A percentile compares a stretch with the other conserved stretches of the same genome.
phyloP scores from a whole-genome alignment of 208 protist species.

The Leishmania aethiopica region DNA sequence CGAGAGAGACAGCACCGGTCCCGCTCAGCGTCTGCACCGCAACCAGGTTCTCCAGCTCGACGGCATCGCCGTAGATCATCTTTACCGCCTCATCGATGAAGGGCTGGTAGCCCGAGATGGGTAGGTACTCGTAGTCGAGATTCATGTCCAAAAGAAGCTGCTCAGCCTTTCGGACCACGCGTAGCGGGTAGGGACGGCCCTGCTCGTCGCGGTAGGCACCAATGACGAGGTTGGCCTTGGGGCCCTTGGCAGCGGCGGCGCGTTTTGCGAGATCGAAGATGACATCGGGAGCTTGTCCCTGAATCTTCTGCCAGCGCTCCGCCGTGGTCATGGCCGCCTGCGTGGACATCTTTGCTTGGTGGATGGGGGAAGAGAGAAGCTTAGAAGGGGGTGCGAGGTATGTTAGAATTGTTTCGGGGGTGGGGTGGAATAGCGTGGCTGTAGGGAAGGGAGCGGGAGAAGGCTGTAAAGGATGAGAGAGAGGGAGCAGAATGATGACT shows the following conservation, averaged over 20 bases:
- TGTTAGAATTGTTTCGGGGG: neutral
- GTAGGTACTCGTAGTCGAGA: constrained; percentile 97
- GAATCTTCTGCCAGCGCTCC: constrained; percentile 35
- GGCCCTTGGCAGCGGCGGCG: constrained; percentile 47
- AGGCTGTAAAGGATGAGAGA: neutral
- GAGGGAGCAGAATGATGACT: neutral
- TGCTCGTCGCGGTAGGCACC: constrained; percentile 97
- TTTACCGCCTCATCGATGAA: constrained; percentile 86
- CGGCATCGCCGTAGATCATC: constrained; percentile 90
- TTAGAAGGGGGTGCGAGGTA: neutral
- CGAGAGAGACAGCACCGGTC: constrained; percentile 87
- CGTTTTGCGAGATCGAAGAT: constrained; percentile 50
- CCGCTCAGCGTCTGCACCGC: constrained; percentile 88
- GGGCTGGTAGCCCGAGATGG: constrained; percentile 89
- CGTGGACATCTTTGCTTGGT: constrained; percentile 2
- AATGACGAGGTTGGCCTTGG: constrained; percentile 97
- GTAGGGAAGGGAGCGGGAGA: neutral
- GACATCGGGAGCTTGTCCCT: constrained; percentile 40
- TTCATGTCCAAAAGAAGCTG: constrained; percentile 58
- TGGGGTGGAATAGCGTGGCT: neutral
- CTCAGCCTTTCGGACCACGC: constrained; percentile 92
- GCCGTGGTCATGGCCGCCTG: constrained; percentile 9
- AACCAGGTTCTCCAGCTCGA: constrained; percentile 59
- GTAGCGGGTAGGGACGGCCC: constrained; percentile 94
- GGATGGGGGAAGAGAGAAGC: neutral